Conservation (phyloP, 2,329 filamentous ascomycete species). For the Hymenotorrendiella dingleyae region DNA sequence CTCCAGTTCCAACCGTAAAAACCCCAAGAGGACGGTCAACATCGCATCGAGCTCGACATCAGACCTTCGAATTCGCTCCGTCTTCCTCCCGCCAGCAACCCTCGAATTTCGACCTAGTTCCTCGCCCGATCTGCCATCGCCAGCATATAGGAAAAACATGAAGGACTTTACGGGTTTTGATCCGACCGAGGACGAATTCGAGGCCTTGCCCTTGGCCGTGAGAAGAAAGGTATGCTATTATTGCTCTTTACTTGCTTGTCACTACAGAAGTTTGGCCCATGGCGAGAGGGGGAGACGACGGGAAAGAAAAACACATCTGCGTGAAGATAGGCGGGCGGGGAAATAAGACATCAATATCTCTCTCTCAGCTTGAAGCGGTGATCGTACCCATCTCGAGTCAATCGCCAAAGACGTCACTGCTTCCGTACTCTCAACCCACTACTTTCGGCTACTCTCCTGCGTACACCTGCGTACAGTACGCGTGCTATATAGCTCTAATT, state of each 20-base stretch:
- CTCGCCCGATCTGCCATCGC: conserved; percentile 17
- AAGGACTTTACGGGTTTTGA: conserved; percentile 27
- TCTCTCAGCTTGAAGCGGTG: not conserved
- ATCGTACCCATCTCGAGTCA: not conserved
- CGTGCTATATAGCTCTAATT: too few species aligned
- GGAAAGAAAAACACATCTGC: not conserved
- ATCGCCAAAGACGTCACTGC: not conserved
- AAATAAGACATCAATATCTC: not conserved
- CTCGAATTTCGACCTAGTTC: conserved; percentile 24
- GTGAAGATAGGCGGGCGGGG: not conserved
- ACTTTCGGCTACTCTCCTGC: too few species aligned
- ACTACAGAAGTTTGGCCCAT: not conserved
- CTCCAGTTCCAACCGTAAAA: not conserved
- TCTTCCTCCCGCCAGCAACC: not conserved
- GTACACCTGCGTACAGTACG: too few species aligned
- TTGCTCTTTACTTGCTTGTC: conserved; percentile 1
- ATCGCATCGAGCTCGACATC: conserved; percentile 15
- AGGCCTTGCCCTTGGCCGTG: conserved; percentile 44
- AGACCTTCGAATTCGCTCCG: conserved; percentile 10
- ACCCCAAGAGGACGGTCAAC: not conserved
- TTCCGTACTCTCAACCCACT: too few species aligned
- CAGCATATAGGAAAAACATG: conserved; percentile 26
- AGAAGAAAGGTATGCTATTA: conserved; percentile 42
- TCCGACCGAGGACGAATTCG: conserved; percentile 42
- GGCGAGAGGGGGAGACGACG: not conserved